Conservation (phyloP, 371 early-diverging fungal species). For the Syncephalastrum racemosum region DNA sequence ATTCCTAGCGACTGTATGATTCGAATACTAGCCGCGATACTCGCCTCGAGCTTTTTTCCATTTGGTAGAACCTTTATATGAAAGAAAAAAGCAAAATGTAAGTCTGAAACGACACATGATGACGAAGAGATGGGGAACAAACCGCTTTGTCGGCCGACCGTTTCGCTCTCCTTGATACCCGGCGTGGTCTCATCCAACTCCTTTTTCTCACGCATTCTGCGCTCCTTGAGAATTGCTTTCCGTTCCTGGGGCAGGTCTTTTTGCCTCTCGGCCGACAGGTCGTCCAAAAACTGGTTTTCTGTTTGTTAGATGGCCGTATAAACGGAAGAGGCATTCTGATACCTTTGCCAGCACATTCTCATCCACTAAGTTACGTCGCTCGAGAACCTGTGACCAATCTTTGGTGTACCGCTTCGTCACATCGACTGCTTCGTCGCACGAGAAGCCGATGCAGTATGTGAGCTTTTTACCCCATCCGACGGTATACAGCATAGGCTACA, state of each 20-base stretch:
- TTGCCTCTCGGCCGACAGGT: constrained; percentile 20
- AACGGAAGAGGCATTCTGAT: neutral
- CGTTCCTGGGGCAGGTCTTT: constrained; percentile 6
- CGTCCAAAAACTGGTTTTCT: constrained; percentile 10
- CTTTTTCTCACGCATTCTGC: constrained; percentile 36
- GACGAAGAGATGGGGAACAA: neutral
- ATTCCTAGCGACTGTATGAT: no score
- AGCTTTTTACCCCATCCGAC: constrained; percentile 78
- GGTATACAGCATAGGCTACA: constrained; percentile 60
- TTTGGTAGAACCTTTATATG: constrained; percentile 7
- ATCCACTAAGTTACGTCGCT: constrained; percentile 47
- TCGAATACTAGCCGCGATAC: neutral
- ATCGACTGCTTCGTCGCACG: constrained; percentile 60
- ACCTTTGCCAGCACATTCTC: constrained; percentile 51
- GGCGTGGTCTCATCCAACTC: constrained; percentile 36
- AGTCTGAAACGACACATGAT: neutral
- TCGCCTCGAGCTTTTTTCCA: constrained; percentile 14
- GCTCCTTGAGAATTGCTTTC: constrained; percentile 13
- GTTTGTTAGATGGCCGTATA: neutral
- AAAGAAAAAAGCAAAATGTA: neutral
- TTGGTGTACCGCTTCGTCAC: constrained; percentile 59
- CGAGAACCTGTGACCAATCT: constrained; percentile 42
- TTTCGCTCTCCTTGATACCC: constrained; percentile 30
- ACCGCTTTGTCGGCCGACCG: constrained; percentile 57
- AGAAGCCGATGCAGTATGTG: constrained; percentile 59